Conservation (phyloP, 2,329 filamentous ascomycete genomes). For the Colletotrichum sp. region DNA sequence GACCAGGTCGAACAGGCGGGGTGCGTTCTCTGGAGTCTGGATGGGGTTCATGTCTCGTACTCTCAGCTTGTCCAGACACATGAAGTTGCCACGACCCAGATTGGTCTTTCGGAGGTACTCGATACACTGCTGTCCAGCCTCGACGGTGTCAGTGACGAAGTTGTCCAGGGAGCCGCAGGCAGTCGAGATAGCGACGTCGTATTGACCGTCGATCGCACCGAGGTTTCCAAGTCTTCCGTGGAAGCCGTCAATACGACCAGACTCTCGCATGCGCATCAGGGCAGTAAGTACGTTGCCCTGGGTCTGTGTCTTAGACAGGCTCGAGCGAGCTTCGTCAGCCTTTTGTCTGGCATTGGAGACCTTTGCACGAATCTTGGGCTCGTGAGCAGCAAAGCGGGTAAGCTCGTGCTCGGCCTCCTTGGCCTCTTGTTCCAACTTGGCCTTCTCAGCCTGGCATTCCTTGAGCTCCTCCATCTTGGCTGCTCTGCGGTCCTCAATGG, state of each 20-base stretch:
- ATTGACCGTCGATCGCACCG: constrained; percentile 90
- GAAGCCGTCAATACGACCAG: constrained; percentile 95
- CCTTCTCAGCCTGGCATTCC: constrained; percentile 75
- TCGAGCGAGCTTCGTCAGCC: constrained; percentile 93
- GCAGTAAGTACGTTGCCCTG: constrained; percentile 92
- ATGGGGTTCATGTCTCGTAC: constrained; percentile 79
- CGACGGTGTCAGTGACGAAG: constrained; percentile 95
- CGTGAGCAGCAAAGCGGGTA: constrained; percentile 73
- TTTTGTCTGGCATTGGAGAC: constrained; percentile 92
- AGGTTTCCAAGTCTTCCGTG: constrained; percentile 94
- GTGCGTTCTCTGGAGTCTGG: constrained; percentile 89
- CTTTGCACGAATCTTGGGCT: constrained; percentile 82
- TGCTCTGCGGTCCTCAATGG: constrained; percentile 73
- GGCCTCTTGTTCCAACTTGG: constrained; percentile 75
- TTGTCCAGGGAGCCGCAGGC: constrained; percentile 92
- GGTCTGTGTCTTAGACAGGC: constrained; percentile 86
- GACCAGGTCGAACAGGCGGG: constrained; percentile 91
- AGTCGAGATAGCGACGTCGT: constrained; percentile 97
- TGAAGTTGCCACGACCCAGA: constrained; percentile 94
- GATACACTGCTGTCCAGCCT: constrained; percentile 96
- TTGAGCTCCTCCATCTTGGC: constrained; percentile 78
- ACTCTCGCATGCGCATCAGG: constrained; percentile 93
- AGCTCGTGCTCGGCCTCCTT: constrained; percentile 75
- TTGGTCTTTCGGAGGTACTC: constrained; percentile 98
- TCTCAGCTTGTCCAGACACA: constrained; percentile 88